Evolutionary conservation across 805 yeast species (phyloP), one percentile per base, ranked within the genome.

Genomic region (Wickerhamomyces hampshirensis): DNA sequence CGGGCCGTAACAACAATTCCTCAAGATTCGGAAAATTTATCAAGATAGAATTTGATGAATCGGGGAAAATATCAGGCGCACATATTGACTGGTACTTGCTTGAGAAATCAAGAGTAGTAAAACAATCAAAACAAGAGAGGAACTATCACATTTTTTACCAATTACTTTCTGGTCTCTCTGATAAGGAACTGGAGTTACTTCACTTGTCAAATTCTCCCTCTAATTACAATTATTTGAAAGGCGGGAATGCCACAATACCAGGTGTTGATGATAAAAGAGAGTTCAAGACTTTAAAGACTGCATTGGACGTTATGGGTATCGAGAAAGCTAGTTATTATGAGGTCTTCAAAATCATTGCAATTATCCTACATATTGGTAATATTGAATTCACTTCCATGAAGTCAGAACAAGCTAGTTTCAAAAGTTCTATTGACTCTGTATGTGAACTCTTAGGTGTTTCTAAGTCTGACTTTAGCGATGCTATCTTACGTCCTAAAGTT

Each of bases 21-120:
- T 91, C 98, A 5, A 75, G 99, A 54, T 93, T 93, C 58, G 99
- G 99, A 26, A 93, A 93, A 62, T 93, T 93, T 54, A 85, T 93
- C 45, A 83, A 88, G 53, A 84, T 93, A 40, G 87, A 80, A 55
- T 85, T 91, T 48, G 70, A 73, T 38, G 51, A 63, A 4, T 57
- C 69, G 9, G 86, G 86, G 4, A 71, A 71, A 40, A 81, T 93
- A 30, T 68, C 75, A 15, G 96, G 96, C 10, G 98, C 98, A 9
- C 81, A 84, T 46, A 87, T 93, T 33, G 96, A 91, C 51, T 93
- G 96, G 86, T 93, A 93, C 51, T 65, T 93, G 17, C 64, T 93
- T 28, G 99, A 93, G 56, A 93, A 93, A 60, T 86, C 97, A 5
- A 77, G 99, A 51, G 95, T 93, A 12, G 81, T 87, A 5, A 65